Percentiles rank a stretch among this genome's conserved stretches.
phyloP scores from a whole-genome alignment of 2,329 filamentous ascomycete species.

The Exophiala sp. region DNA sequence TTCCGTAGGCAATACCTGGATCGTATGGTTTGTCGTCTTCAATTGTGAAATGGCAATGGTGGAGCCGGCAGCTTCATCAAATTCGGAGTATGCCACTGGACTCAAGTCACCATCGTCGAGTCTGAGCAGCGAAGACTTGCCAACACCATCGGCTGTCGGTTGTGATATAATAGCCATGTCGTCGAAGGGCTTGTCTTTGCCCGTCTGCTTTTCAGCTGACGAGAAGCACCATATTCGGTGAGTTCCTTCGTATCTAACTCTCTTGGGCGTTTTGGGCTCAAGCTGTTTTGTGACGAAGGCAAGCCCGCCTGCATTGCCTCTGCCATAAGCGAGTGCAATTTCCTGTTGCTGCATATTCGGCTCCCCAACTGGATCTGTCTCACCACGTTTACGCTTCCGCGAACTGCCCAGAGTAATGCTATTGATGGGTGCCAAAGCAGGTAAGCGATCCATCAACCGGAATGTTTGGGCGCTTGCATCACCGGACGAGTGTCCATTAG shows the following conservation, averaged over 20 bases:
- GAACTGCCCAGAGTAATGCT: slow-evolving; percentile 19
- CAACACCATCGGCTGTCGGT: slow-evolving; percentile 60
- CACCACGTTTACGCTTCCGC: slow-evolving; percentile 27
- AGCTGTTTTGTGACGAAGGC: slow-evolving; percentile 75
- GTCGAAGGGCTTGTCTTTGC: slow-evolving; percentile 62
- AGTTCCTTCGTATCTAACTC: slow-evolving; percentile 69
- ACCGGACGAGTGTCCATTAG: slow-evolving; percentile 14
- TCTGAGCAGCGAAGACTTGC: slow-evolving; percentile 74
- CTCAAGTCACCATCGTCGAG: slow-evolving; percentile 72
- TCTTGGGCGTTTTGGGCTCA: slow-evolving; percentile 66
- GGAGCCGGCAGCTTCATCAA: slow-evolving; percentile 81
- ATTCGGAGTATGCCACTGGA: slow-evolving; percentile 77
- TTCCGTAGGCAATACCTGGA: slow-evolving; percentile 83
- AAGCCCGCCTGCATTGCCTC: slow-evolving; percentile 62
- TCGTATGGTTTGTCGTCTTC: slow-evolving; percentile 73
- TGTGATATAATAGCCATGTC: slow-evolving; percentile 82
- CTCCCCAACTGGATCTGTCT: slow-evolving; percentile 48
- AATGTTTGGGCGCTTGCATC: slow-evolving; percentile 16
- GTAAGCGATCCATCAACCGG: slow-evolving; percentile 19
- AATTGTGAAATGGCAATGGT: slow-evolving; percentile 84
- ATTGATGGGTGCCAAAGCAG: slow-evolving; percentile 24
- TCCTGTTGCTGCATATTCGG: slow-evolving; percentile 42
- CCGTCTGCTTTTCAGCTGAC: slow-evolving; percentile 54
- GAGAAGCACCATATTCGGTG: slow-evolving; percentile 78
- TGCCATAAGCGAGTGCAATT: slow-evolving; percentile 53